A percentile compares a stretch with the other conserved stretches of the same genome.
Evolutionary conservation across 2,329 filamentous ascomycete genomes (phyloP).

Genomic region (Xylaria sp.): DNA sequence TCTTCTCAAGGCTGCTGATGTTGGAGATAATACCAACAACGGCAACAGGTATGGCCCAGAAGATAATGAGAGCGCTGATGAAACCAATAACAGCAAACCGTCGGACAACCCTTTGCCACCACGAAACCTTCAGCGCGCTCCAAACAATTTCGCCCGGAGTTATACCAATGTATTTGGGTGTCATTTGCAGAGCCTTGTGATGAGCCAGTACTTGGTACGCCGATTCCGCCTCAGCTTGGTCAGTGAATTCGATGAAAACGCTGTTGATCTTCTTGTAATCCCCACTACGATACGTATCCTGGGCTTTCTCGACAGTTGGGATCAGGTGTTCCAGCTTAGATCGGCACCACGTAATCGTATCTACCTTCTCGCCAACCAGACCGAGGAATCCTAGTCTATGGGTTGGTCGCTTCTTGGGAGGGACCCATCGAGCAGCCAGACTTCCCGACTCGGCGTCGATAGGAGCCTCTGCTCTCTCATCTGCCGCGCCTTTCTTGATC

Average conservation of each 20-base stretch:
- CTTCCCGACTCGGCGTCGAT: slow-evolving; percentile 74
- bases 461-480: slow-evolving; percentile 60
- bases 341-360: slow-evolving; percentile 92
- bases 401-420: slow-evolving; percentile 77
- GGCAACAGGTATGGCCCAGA: slow-evolving; percentile 82
- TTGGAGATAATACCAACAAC: slow-evolving; percentile 90
- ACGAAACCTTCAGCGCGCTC: slow-evolving; percentile 83
- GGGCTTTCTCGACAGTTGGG: slow-evolving; percentile 75
- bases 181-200: slow-evolving; percentile 87
- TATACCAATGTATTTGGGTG: slow-evolving; percentile 85
- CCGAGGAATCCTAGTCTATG: slow-evolving; percentile 76
- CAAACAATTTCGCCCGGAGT: slow-evolving; percentile 87
- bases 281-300: slow-evolving; percentile 73
- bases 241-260: slow-evolving; percentile 91
- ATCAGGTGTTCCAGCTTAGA: slow-evolving; percentile 79
- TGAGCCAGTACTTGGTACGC: slow-evolving; percentile 90
- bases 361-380: slow-evolving; percentile 86
- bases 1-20: slow-evolving; percentile 72
- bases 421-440: slow-evolving; percentile 79
- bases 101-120: slow-evolving; percentile 86
- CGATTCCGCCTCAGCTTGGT: slow-evolving; percentile 83
- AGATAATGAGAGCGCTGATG: slow-evolving; percentile 81
- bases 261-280: slow-evolving; percentile 75
- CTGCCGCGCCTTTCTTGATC: slow-evolving; percentile 65
- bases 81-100: slow-evolving; percentile 76